phyloP scores from a whole-genome alignment of 2,329 filamentous ascomycete genomes.

The Fusarium oligoseptatum region DNA sequence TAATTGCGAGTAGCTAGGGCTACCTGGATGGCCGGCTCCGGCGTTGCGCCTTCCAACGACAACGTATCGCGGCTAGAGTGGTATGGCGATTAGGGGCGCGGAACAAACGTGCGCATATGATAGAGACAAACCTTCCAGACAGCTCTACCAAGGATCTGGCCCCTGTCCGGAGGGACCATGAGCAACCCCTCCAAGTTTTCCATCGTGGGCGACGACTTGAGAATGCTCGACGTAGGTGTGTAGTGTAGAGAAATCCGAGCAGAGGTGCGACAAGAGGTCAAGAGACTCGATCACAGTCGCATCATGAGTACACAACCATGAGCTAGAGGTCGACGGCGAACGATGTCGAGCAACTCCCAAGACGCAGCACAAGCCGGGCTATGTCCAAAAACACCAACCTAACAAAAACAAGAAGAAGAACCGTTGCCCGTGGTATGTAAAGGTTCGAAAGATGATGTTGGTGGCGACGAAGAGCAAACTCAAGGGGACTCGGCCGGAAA shows the following conservation, averaged over 20 bases:
- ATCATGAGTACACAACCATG: constrained; percentile 42
- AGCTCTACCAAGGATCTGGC: constrained; percentile 63
- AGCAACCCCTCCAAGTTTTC: constrained; percentile 61
- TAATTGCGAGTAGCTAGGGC: constrained; percentile 56
- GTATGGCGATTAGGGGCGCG: constrained; percentile 32
- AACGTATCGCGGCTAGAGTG: constrained; percentile 68
- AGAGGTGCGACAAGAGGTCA: constrained; percentile 2
- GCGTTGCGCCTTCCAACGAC: constrained; percentile 61
- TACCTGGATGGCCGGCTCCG: constrained; percentile 51
- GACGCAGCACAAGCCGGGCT: constrained; percentile 1
- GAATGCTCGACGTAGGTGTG: neutral
- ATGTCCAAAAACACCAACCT: constrained; percentile 7
- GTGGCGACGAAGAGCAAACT: constrained; percentile 34
- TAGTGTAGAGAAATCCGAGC: neutral
- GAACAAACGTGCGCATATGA: constrained; percentile 4
- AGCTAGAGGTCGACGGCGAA: constrained; percentile 10
- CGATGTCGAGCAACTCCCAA: constrained; percentile 2
- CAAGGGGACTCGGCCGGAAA: constrained; percentile 42
- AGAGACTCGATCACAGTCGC: constrained; percentile 38
- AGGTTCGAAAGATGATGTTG: constrained; percentile 30
- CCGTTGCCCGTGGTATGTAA: constrained; percentile 28
- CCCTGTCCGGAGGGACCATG: constrained; percentile 64
- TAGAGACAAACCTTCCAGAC: constrained; percentile 63
- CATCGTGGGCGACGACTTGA: constrained; percentile 45
- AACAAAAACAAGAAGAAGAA: constrained; percentile 10